These are phyloP conservation scores for Mycena venus DNA, from an alignment of 768 basidiomycete species.

Conservation along the genomic window DNA sequence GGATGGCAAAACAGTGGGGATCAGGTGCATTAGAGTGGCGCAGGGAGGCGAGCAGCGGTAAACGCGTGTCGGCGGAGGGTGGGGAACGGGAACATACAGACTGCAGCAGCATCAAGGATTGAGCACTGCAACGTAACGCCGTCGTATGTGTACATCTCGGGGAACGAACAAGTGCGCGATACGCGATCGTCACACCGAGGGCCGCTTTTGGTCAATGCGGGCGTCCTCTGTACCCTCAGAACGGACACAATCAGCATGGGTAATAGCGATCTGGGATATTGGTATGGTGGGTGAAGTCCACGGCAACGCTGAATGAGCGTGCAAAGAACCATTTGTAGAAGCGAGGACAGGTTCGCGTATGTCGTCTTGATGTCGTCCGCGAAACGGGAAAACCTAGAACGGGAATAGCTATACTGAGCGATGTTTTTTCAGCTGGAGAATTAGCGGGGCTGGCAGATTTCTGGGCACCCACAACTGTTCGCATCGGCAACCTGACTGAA, in stretches of 20 bases:
- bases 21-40: not conserved
- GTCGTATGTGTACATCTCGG: not conserved
- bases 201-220: not conserved
- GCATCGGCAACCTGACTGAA: not conserved
- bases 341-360: not conserved
- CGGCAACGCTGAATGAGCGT: not conserved
- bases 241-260: not conserved
- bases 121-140: not conserved
- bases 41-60: not conserved
- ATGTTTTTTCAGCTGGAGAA: not conserved
- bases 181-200: not conserved
- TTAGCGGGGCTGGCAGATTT: not conserved
- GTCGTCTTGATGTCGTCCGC: too few species aligned
- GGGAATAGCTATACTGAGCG: not conserved
- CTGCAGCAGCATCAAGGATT: not conserved
- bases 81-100: not conserved
- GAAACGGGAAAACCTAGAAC: too few species aligned
- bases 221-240: not conserved
- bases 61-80: not conserved
- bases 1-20: constrained; percentile 5
- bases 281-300: not conserved
- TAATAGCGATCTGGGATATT: too few species aligned
- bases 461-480: not conserved
- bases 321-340: not conserved
- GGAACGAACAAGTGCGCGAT: not conserved